Evolutionary conservation across 768 basidiomycete species (phyloP).

Genomic region (Leccinum imitatum): DNA sequence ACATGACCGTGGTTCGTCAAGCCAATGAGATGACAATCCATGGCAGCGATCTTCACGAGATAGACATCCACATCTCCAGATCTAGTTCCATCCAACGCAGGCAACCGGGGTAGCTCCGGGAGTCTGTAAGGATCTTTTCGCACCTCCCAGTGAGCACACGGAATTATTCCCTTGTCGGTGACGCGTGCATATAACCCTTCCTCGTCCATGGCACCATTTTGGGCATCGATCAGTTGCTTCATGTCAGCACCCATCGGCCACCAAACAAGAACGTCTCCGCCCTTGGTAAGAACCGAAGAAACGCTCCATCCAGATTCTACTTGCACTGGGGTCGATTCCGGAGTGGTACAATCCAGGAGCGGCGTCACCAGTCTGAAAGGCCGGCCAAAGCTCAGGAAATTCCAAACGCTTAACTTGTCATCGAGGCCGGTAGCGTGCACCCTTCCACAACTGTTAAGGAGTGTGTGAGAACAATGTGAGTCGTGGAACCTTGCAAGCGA

Average conservation of each 20-base stretch:
- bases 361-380: conserved; percentile 58
- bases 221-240: conserved; percentile 34
- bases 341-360: conserved; percentile 40
- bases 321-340: conserved; percentile 52
- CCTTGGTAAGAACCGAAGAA: conserved; percentile 67
- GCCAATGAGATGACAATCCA: conserved; percentile 71
- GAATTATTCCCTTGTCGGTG: conserved; percentile 45
- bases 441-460: conserved; percentile 65
- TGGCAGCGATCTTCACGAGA: conserved; percentile 79
- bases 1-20: conserved; percentile 82
- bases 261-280: conserved; percentile 75
- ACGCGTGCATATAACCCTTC: conserved; percentile 32
- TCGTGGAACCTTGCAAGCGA: background rate
- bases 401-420: conserved; percentile 61
- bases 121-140: conserved; percentile 53
- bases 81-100: conserved; percentile 39
- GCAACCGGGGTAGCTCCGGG: conserved; percentile 61
- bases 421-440: conserved; percentile 70
- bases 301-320: conserved; percentile 83
- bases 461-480: conserved; percentile 14
- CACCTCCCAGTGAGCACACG: conserved; percentile 62
- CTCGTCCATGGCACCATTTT: conserved; percentile 48
- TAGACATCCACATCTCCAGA: conserved; percentile 35
- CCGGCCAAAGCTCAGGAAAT: conserved; percentile 74
- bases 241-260: conserved; percentile 61